Base-by-base conservation (phyloP, 1,284 basidiomycete genomes). In the Hortiboletus rubellus region DNA sequence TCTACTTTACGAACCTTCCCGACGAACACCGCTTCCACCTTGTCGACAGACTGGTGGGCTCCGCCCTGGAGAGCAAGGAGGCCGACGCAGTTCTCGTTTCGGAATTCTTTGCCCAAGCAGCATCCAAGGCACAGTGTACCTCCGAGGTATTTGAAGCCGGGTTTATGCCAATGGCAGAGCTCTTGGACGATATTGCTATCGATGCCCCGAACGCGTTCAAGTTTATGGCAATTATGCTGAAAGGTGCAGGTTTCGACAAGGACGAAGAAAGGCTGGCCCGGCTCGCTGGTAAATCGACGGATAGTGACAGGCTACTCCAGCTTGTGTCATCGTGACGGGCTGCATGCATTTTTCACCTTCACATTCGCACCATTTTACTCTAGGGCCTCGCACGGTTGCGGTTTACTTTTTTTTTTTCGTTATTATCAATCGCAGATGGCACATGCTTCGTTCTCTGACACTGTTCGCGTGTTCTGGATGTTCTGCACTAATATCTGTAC, bases 151-250 rank as follows among this genome's bases (percentile, higher is more conserved):
- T 94, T 66, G 88, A 87, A 71, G 78, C 83, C 59, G 89, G 90
- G 17, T 83, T 95, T 73, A 73, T 74, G 56, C 78, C 80, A 2
- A 81, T 86, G 53, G 85, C 89, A 54, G 88, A 91, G 71, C 75
- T 87, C 59, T 79, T 97, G 63, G 92, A 94, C 67, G 94, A 97
- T 69, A 84, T 94, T 55, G 84, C 86, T 18, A 89, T 95, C 66
- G 94, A 98, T 72, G 91, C 90, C 58, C 95, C 95, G 5, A 89
- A 89, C 69, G 94, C 93, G 0, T 88, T 90, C 76, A 75, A 82
- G 59, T 82, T 88, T 52, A 86, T 94, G 71, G 92, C 86, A 10
- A 79, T 80, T 54, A 84, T 94, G 76, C 73, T 94, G 58, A 86
- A 84, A 68, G 86, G 84, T 44, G 79, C 89, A 22, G 80, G 79